Base-by-base conservation (phyloP, 2,329 filamentous ascomycete species). In the Phaeophleospora eucalypticola region DNA sequence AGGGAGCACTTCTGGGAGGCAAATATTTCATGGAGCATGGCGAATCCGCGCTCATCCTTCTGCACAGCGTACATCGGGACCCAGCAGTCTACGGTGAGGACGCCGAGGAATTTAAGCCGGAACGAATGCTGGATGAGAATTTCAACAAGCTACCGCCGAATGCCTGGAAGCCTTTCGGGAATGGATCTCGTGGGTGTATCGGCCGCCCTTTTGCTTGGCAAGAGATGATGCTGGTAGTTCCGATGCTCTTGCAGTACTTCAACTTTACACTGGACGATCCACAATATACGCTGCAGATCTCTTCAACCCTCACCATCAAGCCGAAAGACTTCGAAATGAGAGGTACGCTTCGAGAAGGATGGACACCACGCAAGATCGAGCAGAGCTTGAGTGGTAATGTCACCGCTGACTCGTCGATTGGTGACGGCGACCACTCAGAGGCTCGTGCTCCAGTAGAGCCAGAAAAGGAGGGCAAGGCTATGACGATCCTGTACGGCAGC, bases 401-500 rank as follows among this genome's bases (percentile, higher is more conserved):
- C 10, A 18, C 21, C 19, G n/a, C 9, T 32, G 9, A 35, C 20
- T 21, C 16, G 17, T 29, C 33, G n/a, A 16, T 37, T 18, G 44
- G 41, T 17, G 12, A 41, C 18, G 35, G 20, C 16, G n/a, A n/a
- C n/a, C n/a, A n/a, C n/a, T n/a, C n/a, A n/a, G n/a, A n/a, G n/a
- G n/a, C n/a, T n/a, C n/a, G n/a, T n/a, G 50, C 39, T 15, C 45
- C 45, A 14, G 16, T 41, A 12, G 34, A 48, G 4, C 16, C 21
- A 4, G 36, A 43, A 16, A 21, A 45, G 8, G 46, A 27, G 33
- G 57, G 52, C 17, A 74, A 74, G 53, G 71, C 73, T 1, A 70
- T 90, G 53, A 77, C 77, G n/a, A 77, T 90, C 16, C 77, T 83
- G 36, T 89, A 86, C 59, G 86, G 86, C 2, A 86, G 82, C 15